Evolutionary conservation across 768 basidiomycete genomes (phyloP), one percentile per base, ranked within the genome.

Genomic region (Agaricus bisporus): DNA sequence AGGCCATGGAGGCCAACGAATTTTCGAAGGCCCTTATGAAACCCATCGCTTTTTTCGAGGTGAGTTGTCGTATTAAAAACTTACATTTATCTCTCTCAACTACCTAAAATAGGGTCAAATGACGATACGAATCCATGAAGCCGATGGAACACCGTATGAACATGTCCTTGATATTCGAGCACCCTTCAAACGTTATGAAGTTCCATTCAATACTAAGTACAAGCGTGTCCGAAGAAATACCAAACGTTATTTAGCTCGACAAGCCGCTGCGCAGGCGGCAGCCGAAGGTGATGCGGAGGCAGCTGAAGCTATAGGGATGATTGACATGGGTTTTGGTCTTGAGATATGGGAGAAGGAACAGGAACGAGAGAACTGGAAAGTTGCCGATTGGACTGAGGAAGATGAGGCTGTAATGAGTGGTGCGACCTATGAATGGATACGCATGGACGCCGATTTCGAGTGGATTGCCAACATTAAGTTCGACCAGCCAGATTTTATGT

Each of bases 391-490:
- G 97, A 91, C 89, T 4, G 95, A 97, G 62, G 93, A 97, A 60
- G 94, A 98, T 56, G 95, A 97, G 64, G 84, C 87, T 56, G 76
- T 79, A 41, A 95, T 98, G 91, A 85, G 88, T 37, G 91, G 91
- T 15, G 95, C 95, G 58, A 95, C 93, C 3, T 99, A 98, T 68
- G 97, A 99, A 70, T 99, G 95, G 95, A 98, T 99, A 55, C 77
- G 97, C 58, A 91, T 98, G 79, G 97, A 99, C 64, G 94, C 97
- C 14, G 97, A 99, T 66, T 95, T 97, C 67, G 97, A 99, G 71
- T 99, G 97, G 97, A 89, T 98, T 51, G 88, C 91, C n/a, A 79
- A 79, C 37, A 81, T 98, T 57, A 84, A 83, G 58, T 98, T 95
- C 58, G 89, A 95, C 48, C 93, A 98, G 71, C 92, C 91, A 41